phyloP scores from a whole-genome alignment of 306 rosid species.

The Dalbergia cultrata region DNA sequence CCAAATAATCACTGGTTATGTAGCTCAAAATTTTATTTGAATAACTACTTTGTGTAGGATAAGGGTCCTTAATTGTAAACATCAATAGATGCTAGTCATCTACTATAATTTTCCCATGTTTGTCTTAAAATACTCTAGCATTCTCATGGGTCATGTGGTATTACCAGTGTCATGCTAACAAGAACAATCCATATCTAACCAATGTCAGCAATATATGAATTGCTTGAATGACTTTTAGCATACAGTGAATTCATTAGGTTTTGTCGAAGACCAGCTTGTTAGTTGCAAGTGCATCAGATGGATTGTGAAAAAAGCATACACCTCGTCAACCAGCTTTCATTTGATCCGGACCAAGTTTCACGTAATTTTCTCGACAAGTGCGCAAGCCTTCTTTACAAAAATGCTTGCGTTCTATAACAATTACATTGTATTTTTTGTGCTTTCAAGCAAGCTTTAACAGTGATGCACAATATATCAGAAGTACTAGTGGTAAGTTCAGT shows the following conservation, averaged over 20 bases:
- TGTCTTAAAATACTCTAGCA: background rate
- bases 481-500: background rate
- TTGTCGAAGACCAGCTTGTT: background rate
- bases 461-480: conserved; percentile 16
- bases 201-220: conserved; percentile 5
- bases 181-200: background rate
- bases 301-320: conserved; percentile 1
- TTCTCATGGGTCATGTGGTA: background rate
- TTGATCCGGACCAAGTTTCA: background rate
- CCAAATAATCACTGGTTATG: background rate
- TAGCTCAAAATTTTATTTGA: background rate
- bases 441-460: background rate
- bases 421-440: no score
- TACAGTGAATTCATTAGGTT: background rate
- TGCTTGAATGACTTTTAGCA: conserved; percentile 8
- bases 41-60: background rate
- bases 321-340: background rate
- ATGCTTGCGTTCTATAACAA: background rate
- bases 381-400: background rate
- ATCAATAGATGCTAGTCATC: background rate
- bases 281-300: background rate
- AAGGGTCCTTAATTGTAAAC: background rate
- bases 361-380: background rate
- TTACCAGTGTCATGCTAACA: background rate
- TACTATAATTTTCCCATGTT: background rate